Base-by-base conservation (phyloP, 2,329 filamentous ascomycete genomes). In the Epichloe baconii region DNA sequence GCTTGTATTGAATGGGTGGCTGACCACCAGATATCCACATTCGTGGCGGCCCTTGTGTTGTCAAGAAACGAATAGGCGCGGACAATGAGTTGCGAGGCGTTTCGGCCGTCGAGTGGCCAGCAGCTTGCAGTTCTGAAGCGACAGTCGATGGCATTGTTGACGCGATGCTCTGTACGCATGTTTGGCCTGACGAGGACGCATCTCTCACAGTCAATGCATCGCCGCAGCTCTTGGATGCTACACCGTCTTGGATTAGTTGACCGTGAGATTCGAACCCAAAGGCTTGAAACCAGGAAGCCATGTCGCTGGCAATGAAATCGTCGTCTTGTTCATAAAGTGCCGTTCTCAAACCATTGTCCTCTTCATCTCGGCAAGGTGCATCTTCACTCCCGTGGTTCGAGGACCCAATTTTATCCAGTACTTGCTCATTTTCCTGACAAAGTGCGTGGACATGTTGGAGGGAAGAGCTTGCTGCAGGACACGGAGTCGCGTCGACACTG, bases 221-320 rank as follows among this genome's bases (percentile, higher is more conserved):
- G 23, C 42, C 17, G 15, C 43, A 17, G 26, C 26, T 12, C 8
- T 41, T n/a, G n/a, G 53, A 49, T 7, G 41, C 44, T 15, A 40
- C 46, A 36, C 55, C 55, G 40, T 58, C 63, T 11, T 58, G 49
- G 19, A 68, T 54, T 40, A 79, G 65, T 38, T 62, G 58, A 7
- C 75, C 74, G 42, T 66, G 59, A 3, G 66, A 62, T 36, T 70
- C 65, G 51, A 79, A 74, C 12, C 72, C 70, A 58, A 76, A 73
- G 4, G 65, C 68, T n/a, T 68, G 66, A 56, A 75, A 78, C 78
- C 78, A 81, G 2, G 66, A 65, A 5, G 61, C 61, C 21, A 80
- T 59, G 7, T 78, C 74, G 23, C 68, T 64, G 4, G 60, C 61
- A 48, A 62, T 48, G 11, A 69, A 68, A 3, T 65, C 60, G 51